phyloP scores from a whole-genome alignment of 306 rosid species.

The Hippophae rhamnoides region DNA sequence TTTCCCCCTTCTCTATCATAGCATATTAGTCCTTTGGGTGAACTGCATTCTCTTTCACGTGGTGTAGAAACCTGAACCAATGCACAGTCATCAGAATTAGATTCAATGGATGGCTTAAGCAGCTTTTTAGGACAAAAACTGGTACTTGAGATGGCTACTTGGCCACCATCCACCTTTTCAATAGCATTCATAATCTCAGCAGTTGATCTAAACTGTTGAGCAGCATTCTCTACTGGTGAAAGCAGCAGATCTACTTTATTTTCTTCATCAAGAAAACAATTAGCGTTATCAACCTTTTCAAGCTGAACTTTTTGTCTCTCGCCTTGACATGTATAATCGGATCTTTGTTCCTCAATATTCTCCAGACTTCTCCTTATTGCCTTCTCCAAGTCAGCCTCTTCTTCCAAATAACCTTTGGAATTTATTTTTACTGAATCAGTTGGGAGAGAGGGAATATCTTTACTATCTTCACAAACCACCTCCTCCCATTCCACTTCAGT shows the following conservation, averaged over 20 bases:
- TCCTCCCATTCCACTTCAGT: conserved; percentile 87
- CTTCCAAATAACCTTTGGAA: conserved; percentile 65
- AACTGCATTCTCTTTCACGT: conserved; percentile 8
- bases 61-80: conserved; percentile 13
- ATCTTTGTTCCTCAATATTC: conserved; percentile 25
- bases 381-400: conserved; percentile 72
- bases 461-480: conserved; percentile 39
- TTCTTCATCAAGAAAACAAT: conserved; percentile 17
- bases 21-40: conserved; percentile 28
- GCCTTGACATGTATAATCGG: conserved; percentile 11
- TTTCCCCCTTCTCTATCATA: conserved; percentile 26
- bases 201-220: conserved; percentile 20
- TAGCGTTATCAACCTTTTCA: conserved; percentile 17
- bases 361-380: conserved; percentile 87
- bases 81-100: conserved; percentile 8
- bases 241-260: conserved; percentile 7
- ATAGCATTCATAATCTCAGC: conserved; percentile 24
- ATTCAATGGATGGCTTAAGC: conserved; percentile 23
- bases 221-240: conserved; percentile 22
- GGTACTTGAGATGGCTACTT: conserved; percentile 19
- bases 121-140: conserved; percentile 19
- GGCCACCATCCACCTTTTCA: conserved; percentile 24
- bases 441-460: conserved; percentile 23
- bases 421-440: conserved; percentile 24
- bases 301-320: conserved; percentile 24